These are phyloP conservation scores for Psilocybe azurescens DNA, from an alignment of 768 basidiomycete species.

Conservation along the genomic window DNA sequence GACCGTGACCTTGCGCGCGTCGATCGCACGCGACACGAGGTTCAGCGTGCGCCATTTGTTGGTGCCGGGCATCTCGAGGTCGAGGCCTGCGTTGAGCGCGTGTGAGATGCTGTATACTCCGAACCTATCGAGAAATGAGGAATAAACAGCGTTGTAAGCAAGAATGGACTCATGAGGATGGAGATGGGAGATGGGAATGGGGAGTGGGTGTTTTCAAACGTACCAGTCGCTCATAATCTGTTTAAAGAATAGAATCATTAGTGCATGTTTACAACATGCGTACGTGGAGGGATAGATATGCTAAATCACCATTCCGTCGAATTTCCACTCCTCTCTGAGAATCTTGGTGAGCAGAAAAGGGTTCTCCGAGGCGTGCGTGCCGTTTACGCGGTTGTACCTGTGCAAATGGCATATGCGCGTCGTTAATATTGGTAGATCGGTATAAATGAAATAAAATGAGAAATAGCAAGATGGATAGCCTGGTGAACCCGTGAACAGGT, in stretches of 20 bases:
- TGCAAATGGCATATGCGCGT: too few species aligned
- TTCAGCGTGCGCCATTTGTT: slow-evolving; percentile 79
- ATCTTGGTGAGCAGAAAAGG: slow-evolving; percentile 60
- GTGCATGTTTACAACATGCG: background rate
- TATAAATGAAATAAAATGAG: too few species aligned
- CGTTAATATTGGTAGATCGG: too few species aligned
- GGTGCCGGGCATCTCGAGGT: slow-evolving; percentile 80
- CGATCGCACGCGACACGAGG: slow-evolving; percentile 63
- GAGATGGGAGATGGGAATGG: too few species aligned
- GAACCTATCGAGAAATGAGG: slow-evolving; percentile 60
- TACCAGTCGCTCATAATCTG: slow-evolving; percentile 88
- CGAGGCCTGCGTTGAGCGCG: slow-evolving; percentile 73
- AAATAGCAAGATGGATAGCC: too few species aligned
- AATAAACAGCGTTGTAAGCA: too few species aligned
- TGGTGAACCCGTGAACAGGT: too few species aligned
- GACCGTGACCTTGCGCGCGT: slow-evolving; percentile 68
- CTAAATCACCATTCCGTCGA: slow-evolving; percentile 55
- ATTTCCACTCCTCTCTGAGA: slow-evolving; percentile 74
- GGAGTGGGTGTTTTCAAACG: too few species aligned
- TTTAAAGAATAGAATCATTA: too few species aligned
- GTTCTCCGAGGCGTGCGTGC: slow-evolving; percentile 74
- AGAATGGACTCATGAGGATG: too few species aligned
- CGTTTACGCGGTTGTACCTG: slow-evolving; percentile 81
- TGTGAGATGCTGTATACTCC: slow-evolving; percentile 72
- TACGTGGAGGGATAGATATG: background rate